Conservation (phyloP, 2,329 filamentous ascomycete species). For the Celoporthe dispersa region DNA sequence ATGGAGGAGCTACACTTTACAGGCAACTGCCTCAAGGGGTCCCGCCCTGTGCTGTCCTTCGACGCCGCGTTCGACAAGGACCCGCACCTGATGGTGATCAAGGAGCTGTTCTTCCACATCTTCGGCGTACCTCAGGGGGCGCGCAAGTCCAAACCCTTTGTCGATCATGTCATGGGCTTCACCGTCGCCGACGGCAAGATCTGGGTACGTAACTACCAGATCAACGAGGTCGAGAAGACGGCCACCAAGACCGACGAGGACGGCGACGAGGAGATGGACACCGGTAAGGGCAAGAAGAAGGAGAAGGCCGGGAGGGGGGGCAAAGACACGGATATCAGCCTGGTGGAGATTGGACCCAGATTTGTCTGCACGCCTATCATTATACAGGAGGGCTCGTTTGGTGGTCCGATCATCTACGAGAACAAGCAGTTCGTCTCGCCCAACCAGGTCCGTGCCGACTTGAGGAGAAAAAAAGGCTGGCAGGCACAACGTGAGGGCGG, state of each 20-base stretch:
- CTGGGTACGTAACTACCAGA: constrained; percentile 95
- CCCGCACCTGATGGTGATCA: constrained; percentile 80
- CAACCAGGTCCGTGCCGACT: constrained; percentile 87
- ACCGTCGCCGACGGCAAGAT: constrained; percentile 91
- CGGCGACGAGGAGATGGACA: constrained; percentile 49
- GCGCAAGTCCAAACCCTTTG: constrained; percentile 90
- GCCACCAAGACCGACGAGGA: constrained; percentile 42
- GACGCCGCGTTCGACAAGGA: constrained; percentile 83
- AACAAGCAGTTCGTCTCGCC: constrained; percentile 97
- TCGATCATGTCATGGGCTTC: constrained; percentile 94
- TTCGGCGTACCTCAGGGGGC: constrained; percentile 92
- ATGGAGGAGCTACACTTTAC: constrained; percentile 98
- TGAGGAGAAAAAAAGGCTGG: constrained; percentile 76
- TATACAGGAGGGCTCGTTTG: constrained; percentile 93
- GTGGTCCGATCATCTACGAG: constrained; percentile 95
- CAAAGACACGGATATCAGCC: constrained; percentile 74
- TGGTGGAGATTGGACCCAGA: constrained; percentile 92
- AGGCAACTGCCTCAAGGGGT: constrained; percentile 95
- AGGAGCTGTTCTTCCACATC: constrained; percentile 86
- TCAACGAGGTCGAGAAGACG: constrained; percentile 77
- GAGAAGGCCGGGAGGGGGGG: constrained; percentile 44
- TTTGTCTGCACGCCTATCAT: constrained; percentile 94
- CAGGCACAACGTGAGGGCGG: constrained; percentile 76
- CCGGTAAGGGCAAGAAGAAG: constrained; percentile 35
- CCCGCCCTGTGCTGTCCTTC: constrained; percentile 88